phyloP scores from a whole-genome alignment of 225 moss, liverwort and hornwort species.

The Physcomitrellopsis africana region DNA sequence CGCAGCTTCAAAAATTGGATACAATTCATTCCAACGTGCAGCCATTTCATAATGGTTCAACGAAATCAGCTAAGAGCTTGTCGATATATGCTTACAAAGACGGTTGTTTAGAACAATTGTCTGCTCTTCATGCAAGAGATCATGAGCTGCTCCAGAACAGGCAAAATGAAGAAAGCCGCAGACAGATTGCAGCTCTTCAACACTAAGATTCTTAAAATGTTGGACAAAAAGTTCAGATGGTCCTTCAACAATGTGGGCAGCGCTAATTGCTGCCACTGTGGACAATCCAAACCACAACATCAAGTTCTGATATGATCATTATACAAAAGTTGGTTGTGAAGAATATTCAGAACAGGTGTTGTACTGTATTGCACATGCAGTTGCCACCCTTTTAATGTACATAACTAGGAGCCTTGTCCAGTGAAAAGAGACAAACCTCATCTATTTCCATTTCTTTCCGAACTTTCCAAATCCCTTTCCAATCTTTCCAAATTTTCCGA shows the following conservation, averaged over 20 bases:
- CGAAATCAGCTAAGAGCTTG: background rate
- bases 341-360: background rate
- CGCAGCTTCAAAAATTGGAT: conserved; percentile 18
- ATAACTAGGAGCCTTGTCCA: background rate
- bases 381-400: background rate
- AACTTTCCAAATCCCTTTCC: conserved; percentile 22
- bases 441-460: conserved; percentile 52
- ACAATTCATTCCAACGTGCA: conserved; percentile 12
- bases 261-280: conserved; percentile 1
- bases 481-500: background rate
- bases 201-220: background rate
- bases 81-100: background rate
- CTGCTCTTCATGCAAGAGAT: conserved; percentile 4
- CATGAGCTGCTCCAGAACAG: conserved; percentile 14
- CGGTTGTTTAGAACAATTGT: background rate
- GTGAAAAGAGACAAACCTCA: background rate
- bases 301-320: background rate
- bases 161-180: background rate
- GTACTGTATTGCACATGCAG: too few relatives aligned
- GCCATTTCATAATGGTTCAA: background rate
- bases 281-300: conserved; percentile 22
- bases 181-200: background rate
- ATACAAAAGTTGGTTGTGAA: background rate
- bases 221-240: background rate
- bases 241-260: background rate